Evolutionary conservation across 352 stramenopile species (phyloP).

Genomic region (Globisporangium lucens): DNA sequence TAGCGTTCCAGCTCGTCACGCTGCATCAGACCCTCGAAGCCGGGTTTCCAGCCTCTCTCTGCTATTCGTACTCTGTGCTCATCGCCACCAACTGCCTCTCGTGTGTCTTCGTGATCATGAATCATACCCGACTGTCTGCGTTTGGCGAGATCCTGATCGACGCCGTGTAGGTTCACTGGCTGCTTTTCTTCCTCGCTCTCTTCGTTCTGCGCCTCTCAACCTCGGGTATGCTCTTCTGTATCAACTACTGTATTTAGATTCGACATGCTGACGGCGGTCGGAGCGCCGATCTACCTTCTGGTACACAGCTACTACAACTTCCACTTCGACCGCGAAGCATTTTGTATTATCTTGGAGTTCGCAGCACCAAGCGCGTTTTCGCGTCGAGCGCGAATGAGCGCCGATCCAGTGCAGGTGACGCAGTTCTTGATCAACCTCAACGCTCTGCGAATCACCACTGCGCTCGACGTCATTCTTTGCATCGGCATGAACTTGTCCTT

Average conservation of each 20-base stretch:
- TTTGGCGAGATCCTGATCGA: conserved; percentile 33
- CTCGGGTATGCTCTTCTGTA: too few species aligned
- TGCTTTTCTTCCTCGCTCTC: not conserved
- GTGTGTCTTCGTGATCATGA: conserved; percentile 12
- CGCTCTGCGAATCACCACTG: conserved; percentile 26
- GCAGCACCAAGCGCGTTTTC: conserved; percentile 24
- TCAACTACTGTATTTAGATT: conserved; percentile 14
- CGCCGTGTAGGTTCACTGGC: not conserved
- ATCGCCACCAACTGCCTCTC: conserved; percentile 22
- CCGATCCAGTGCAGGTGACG: conserved; percentile 27
- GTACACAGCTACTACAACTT: conserved; percentile 27
- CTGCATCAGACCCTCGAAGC: conserved; percentile 24
- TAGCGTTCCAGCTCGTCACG: conserved; percentile 21
- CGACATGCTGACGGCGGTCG: conserved; percentile 26
- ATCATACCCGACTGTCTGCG: conserved; percentile 6
- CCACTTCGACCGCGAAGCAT: conserved; percentile 26
- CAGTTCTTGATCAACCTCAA: conserved; percentile 31
- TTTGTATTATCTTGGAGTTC: conserved; percentile 20
- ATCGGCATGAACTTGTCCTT: conserved; percentile 36
- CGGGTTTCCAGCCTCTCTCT: conserved; percentile 17
- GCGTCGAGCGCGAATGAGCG: conserved; percentile 21
- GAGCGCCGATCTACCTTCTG: conserved; percentile 25
- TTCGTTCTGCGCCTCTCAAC: not conserved
- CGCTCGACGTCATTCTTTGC: conserved; percentile 24
- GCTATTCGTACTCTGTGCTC: conserved; percentile 17